phyloP scores from a whole-genome alignment of 371 early-diverging fungal species.

The Rhizopus sp. region DNA sequence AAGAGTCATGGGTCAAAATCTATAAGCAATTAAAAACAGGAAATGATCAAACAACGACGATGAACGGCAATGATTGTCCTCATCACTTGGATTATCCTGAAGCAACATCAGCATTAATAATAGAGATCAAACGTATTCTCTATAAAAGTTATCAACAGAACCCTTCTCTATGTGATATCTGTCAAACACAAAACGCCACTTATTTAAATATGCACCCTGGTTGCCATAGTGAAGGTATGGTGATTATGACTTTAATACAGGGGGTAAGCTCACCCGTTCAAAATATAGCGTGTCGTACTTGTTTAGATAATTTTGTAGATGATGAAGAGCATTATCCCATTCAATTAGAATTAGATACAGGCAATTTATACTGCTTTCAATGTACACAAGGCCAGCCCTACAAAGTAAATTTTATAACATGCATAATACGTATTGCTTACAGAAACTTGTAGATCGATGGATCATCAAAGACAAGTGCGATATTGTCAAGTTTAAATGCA shows the following conservation, averaged over 20 bases:
- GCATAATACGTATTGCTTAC: no score
- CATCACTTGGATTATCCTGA: slow-evolving; percentile 9
- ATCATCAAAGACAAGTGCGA: not conserved
- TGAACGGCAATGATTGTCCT: slow-evolving; percentile 5
- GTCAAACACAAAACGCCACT: slow-evolving; percentile 22
- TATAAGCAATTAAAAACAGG: slow-evolving; percentile 18
- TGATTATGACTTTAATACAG: not conserved
- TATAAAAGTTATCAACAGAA: slow-evolving; percentile 13
- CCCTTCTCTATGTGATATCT: slow-evolving; percentile 29
- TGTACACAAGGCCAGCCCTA: slow-evolving; percentile 17
- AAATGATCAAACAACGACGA: slow-evolving; percentile 1
- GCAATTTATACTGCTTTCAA: slow-evolving; percentile 30
- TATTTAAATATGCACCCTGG: slow-evolving; percentile 27
- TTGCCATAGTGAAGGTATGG: slow-evolving; percentile 28
- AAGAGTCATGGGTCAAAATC: slow-evolving; percentile 27
- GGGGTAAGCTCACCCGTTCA: no score
- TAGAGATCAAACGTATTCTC: slow-evolving; percentile 31
- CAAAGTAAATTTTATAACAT: slow-evolving; percentile 23
- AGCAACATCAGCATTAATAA: slow-evolving; percentile 10
- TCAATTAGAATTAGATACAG: slow-evolving; percentile 30
- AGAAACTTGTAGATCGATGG: not conserved
- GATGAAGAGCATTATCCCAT: slow-evolving; percentile 25
- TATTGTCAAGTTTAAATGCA: slow-evolving; percentile 16
- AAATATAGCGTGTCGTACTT: slow-evolving; percentile 27
- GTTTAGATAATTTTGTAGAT: slow-evolving; percentile 13